phyloP scores from a whole-genome alignment of 805 yeast species.

The Wickerhamomyces tratensis region DNA sequence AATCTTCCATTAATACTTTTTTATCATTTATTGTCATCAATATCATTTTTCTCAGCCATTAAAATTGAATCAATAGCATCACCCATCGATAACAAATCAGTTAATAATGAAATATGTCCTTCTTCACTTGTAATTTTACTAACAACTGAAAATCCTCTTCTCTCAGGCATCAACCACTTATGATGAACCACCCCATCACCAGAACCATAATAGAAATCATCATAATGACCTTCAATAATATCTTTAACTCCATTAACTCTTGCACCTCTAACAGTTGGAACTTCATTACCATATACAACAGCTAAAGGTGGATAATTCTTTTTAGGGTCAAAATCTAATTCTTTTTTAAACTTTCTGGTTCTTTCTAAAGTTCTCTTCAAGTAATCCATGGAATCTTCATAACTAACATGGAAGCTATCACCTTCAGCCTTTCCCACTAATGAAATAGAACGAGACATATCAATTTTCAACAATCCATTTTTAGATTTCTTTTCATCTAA shows the following conservation, averaged over 20 bases:
- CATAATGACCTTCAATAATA: slow-evolving; percentile 62
- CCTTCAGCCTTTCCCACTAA: slow-evolving; percentile 4
- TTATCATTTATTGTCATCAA: neutral
- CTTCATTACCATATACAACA: slow-evolving; percentile 67
- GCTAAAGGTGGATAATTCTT: slow-evolving; percentile 76
- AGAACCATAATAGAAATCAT: slow-evolving; percentile 72
- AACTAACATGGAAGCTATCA: slow-evolving; percentile 19
- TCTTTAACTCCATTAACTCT: slow-evolving; percentile 53
- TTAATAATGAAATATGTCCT: slow-evolving; percentile 77
- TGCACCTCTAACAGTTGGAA: slow-evolving; percentile 82
- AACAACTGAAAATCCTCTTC: slow-evolving; percentile 60
- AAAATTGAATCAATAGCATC: slow-evolving; percentile 57
- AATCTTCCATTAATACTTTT: neutral
- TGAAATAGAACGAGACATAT: slow-evolving; percentile 10
- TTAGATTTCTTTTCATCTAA: slow-evolving; percentile 2
- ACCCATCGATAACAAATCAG: slow-evolving; percentile 66
- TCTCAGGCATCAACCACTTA: slow-evolving; percentile 73
- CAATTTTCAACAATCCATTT: slow-evolving; percentile 3
- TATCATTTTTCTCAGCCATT: slow-evolving; percentile 35
- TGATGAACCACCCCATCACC: slow-evolving; percentile 93
- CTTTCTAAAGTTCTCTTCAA: slow-evolving; percentile 48
- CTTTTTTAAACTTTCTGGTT: slow-evolving; percentile 47
- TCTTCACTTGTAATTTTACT: slow-evolving; percentile 53
- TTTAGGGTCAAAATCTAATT: slow-evolving; percentile 42
- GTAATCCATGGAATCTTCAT: slow-evolving; percentile 54